Conservation (phyloP, 345 rosid species). For the Populus deltoides region DNA sequence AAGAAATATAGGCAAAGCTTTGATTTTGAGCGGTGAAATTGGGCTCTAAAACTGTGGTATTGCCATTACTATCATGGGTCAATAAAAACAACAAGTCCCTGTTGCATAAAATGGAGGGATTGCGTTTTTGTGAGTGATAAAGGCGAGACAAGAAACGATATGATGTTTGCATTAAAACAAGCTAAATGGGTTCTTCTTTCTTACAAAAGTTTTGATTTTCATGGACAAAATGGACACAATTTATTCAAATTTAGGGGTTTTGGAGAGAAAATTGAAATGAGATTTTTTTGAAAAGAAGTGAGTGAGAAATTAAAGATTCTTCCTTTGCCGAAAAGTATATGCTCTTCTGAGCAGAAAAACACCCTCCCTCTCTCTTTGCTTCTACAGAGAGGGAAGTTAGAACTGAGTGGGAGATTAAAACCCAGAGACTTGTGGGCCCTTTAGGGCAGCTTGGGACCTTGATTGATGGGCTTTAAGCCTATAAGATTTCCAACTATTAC, state of each 20-base stretch:
- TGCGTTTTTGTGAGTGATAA: constrained; percentile 34
- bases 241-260: too few relatives aligned
- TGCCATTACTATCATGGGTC: constrained; percentile 6
- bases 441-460: too few relatives aligned
- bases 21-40: constrained; percentile 23
- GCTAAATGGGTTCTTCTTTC: background rate
- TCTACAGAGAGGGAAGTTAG: too few relatives aligned
- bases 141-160: constrained; percentile 51
- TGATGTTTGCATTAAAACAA: constrained; percentile 44
- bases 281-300: background rate
- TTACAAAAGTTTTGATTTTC: background rate
- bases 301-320: background rate
- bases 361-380: too few relatives aligned
- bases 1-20: constrained; percentile 19
- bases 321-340: too few relatives aligned
- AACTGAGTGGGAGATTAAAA: too few relatives aligned
- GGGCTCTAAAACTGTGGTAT: constrained; percentile 8
- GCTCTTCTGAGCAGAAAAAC: too few relatives aligned
- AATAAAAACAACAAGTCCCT: constrained; percentile 1
- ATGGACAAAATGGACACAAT: background rate
- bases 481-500: too few relatives aligned
- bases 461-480: too few relatives aligned
- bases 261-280: background rate
- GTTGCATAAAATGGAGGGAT: constrained; percentile 9
- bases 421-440: too few relatives aligned